Conservation (phyloP, 208 protist species). For the Acanthamoeba castellanii region DNA sequence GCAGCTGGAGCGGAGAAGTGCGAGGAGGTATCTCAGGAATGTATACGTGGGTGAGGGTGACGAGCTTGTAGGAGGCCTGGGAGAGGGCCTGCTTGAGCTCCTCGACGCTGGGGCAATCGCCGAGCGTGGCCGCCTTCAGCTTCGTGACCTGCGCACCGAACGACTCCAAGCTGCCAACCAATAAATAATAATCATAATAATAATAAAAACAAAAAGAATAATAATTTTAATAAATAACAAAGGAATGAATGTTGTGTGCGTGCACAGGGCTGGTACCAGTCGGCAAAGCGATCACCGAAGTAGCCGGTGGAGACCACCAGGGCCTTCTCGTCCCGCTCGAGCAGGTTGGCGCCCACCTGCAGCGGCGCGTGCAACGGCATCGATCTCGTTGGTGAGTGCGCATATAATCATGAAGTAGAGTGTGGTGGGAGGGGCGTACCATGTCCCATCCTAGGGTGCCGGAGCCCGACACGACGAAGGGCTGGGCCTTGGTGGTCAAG, state of each 20-base stretch:
- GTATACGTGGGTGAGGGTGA: constrained; percentile 69
- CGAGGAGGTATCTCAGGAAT: not conserved
- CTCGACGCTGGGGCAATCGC: constrained; percentile 55
- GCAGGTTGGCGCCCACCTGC: constrained; percentile 27
- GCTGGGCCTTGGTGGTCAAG: constrained; percentile 67
- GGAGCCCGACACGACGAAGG: constrained; percentile 72
- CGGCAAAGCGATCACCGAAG: constrained; percentile 76
- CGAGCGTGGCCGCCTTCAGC: constrained; percentile 41
- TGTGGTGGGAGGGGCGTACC: not conserved
- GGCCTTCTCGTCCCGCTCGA: constrained; percentile 59
- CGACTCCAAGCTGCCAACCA: constrained; percentile 5
- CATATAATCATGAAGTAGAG: not conserved
- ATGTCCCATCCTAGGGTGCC: constrained; percentile 78
- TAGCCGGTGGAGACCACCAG: constrained; percentile 77
- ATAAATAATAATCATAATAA: not conserved
- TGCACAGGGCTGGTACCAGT: not conserved
- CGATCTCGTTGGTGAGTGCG: not conserved
- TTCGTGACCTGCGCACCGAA: constrained; percentile 43
- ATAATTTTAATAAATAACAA: too few species aligned
- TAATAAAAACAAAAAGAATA: not conserved
- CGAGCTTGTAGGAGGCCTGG: constrained; percentile 32
- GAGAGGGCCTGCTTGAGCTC: constrained; percentile 57
- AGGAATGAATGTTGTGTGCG: too few species aligned
- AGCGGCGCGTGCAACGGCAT: not conserved
- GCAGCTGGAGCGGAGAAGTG: too few species aligned